Evolutionary conservation across 2,329 filamentous ascomycete genomes (phyloP).

Genomic region (Aureobasidium sp.): DNA sequence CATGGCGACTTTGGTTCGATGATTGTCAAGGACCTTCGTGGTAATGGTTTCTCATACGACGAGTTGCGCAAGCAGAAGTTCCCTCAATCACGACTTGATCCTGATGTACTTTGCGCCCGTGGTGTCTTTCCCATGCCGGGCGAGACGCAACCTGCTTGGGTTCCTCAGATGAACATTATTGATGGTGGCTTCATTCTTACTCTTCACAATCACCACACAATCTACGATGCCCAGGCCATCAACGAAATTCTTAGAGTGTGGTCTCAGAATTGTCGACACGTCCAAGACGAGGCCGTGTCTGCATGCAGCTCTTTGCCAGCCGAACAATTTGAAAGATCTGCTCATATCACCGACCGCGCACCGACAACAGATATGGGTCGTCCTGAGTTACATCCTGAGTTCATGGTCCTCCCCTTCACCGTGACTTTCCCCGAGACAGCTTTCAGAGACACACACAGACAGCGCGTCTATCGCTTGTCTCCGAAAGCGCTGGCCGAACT

Average conservation of each 20-base stretch:
- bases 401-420: neutral
- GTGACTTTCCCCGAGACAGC: neutral
- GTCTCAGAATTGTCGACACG: neutral
- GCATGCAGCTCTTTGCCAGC: neutral
- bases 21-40: neutral
- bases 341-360: neutral
- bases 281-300: neutral
- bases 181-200: neutral
- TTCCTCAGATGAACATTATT: neutral
- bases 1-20: neutral
- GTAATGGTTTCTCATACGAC: neutral
- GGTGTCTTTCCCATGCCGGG: neutral
- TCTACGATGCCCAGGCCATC: neutral
- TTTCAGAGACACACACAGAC: neutral
- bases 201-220: neutral
- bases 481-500: neutral
- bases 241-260: conserved; percentile 5
- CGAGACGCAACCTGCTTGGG: neutral
- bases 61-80: neutral
- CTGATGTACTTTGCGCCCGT: neutral
- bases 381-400: neutral
- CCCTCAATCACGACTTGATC: neutral
- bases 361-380: neutral
- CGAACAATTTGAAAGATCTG: neutral
- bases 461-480: neutral